Percentiles rank a stretch among this genome's conserved stretches.
Evolutionary conservation across 2,329 filamentous ascomycete species (phyloP).

Genomic region (Diplodia seriata): DNA sequence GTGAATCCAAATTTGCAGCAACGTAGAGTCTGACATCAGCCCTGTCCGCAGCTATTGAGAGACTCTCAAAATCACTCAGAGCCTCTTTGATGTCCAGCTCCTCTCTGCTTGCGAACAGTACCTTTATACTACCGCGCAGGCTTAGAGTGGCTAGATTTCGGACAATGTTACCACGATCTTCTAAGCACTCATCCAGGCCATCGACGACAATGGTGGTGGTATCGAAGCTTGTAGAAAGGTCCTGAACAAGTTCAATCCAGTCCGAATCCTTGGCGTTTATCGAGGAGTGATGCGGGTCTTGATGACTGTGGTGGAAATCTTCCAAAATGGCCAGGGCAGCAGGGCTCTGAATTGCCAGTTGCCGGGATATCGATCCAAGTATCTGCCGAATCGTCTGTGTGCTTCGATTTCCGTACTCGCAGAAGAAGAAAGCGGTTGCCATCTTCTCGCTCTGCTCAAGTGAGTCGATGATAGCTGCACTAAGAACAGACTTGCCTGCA

Average conservation of each 20-base stretch:
- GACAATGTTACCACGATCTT: background rate
- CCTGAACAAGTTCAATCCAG: background rate
- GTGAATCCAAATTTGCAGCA: background rate
- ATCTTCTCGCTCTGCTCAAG: background rate
- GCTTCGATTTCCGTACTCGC: background rate
- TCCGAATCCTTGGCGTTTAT: background rate
- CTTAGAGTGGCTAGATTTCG: background rate
- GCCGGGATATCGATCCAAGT: background rate
- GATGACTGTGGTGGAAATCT: background rate
- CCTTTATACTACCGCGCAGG: background rate
- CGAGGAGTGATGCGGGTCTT: too few relatives aligned
- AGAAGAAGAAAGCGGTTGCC: background rate
- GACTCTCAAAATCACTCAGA: background rate
- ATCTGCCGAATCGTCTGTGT: background rate
- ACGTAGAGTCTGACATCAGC: background rate
- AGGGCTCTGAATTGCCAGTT: background rate
- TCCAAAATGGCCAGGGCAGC: background rate
- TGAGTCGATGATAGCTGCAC: background rate
- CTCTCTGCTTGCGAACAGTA: background rate
- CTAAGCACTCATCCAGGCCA: slow-evolving; percentile 3
- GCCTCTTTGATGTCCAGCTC: background rate
- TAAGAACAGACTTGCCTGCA: slow-evolving; percentile 1
- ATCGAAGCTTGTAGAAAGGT: background rate
- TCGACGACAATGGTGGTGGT: slow-evolving; percentile 2
- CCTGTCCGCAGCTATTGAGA: background rate